Percentiles rank a stretch among this genome's conserved stretches.
Conservation (phyloP, 345 rosid species). For the Clausena lansium region DNA sequence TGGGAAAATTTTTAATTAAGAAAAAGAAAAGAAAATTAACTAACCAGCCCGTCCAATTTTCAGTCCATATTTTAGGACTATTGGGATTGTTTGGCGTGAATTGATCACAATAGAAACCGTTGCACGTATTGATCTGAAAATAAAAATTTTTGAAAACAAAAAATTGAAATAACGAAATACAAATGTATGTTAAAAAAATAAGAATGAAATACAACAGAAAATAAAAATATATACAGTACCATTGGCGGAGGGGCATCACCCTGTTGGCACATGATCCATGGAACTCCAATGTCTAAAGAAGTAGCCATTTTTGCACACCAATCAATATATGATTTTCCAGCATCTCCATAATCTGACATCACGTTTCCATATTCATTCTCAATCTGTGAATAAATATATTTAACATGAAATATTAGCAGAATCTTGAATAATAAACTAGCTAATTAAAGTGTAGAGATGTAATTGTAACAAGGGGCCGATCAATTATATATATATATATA, state of each 20-base stretch:
- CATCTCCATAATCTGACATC: constrained; percentile 43
- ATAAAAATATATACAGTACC: constrained; percentile 4
- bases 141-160: background rate
- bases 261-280: constrained; percentile 89
- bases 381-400: constrained; percentile 33
- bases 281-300: constrained; percentile 57
- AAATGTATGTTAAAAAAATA: background rate
- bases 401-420: background rate
- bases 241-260: constrained; percentile 55
- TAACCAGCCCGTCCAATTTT: constrained; percentile 74
- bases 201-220: background rate
- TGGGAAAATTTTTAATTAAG: background rate
- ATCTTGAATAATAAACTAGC: background rate
- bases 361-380: constrained; percentile 86
- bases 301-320: constrained; percentile 81
- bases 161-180: background rate
- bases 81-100: constrained; percentile 32
- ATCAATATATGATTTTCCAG: constrained; percentile 53
- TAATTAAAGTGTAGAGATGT: background rate
- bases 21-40: background rate
- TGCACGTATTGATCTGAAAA: constrained; percentile 47
- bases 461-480: background rate
- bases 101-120: constrained; percentile 55
- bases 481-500: too few species aligned
- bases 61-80: constrained; percentile 67